Evolutionary conservation across 2,329 filamentous ascomycete species (phyloP).

Genomic region (Microascus cirrosus): DNA sequence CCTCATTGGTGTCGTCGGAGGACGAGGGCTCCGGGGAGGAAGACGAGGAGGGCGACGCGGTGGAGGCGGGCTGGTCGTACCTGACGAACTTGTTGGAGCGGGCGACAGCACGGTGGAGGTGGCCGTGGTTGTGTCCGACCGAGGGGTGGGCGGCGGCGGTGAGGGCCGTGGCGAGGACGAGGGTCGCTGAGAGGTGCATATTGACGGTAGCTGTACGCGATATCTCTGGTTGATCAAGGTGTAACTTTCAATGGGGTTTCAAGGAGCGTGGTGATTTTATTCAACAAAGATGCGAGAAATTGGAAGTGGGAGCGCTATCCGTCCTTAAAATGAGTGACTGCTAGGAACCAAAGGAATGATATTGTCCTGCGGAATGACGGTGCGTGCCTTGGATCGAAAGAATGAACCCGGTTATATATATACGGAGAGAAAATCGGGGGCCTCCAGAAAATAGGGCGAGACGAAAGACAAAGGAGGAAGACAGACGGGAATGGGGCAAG

Average conservation of each 20-base stretch:
- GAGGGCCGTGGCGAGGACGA: slow-evolving; percentile 26
- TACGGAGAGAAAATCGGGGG: not conserved
- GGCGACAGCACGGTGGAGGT: slow-evolving; percentile 19
- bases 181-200: slow-evolving; percentile 29
- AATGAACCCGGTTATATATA: not conserved
- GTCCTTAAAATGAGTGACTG: slow-evolving; percentile 3
- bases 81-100: slow-evolving; percentile 3
- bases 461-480: not conserved
- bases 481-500: not conserved
- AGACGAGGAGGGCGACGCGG: slow-evolving; percentile 5
- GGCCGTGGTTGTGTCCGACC: slow-evolving; percentile 16
- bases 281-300: no score
- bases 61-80: slow-evolving; percentile 6
- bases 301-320: not conserved
- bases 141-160: slow-evolving; percentile 27
- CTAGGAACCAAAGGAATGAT: not conserved
- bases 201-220: slow-evolving; percentile 6
- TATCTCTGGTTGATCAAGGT: not conserved
- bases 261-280: no score
- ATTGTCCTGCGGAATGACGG: not conserved
- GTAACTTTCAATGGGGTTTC: not conserved
- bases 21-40: not conserved
- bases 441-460: not conserved
- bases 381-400: not conserved
- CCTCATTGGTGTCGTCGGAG: not conserved